These are phyloP conservation scores for Xylariaceae sp. DNA, from an alignment of 2,329 filamentous ascomycete genomes.

Conservation along the genomic window DNA sequence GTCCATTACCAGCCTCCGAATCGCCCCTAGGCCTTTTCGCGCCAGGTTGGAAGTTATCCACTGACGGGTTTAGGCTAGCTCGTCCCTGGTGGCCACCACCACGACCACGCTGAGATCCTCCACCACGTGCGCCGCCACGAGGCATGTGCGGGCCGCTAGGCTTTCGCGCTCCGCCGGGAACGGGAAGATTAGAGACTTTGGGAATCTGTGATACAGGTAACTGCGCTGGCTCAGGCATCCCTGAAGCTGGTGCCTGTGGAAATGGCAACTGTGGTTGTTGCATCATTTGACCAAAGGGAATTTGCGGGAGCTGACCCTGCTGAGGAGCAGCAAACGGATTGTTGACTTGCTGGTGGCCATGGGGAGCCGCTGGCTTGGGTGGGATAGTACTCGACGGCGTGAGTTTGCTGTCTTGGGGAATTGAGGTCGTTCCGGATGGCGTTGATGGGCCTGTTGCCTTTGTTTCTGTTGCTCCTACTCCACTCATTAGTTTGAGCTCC, in stretches of 20 bases:
- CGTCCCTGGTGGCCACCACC: conserved; percentile 32
- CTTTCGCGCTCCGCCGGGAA: conserved; percentile 34
- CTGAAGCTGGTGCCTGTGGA: conserved; percentile 13
- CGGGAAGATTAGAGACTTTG: conserved; percentile 33
- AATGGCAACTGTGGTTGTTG: conserved; percentile 8
- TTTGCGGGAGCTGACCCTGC: conserved; percentile 16
- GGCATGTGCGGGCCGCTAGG: conserved; percentile 26
- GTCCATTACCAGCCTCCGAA: conserved; percentile 34
- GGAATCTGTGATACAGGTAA: conserved; percentile 30
- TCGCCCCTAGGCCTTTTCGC: conserved; percentile 52
- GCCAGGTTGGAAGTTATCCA: conserved; percentile 49
- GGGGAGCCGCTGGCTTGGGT: conserved; percentile 13
- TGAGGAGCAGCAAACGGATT: conserved; percentile 22
- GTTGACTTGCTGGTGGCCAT: conserved; percentile 6
- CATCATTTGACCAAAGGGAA: conserved; percentile 22
- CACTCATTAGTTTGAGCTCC: conserved; percentile 3
- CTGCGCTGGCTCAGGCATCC: conserved; percentile 19
- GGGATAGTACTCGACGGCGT: conserved; percentile 6
- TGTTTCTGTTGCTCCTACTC: neutral
- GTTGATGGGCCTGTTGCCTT: conserved; percentile 2
- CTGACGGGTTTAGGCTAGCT: conserved; percentile 43
- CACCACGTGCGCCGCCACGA: conserved; percentile 30
- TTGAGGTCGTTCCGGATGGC: conserved; percentile 4
- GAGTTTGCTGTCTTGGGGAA: conserved; percentile 5
- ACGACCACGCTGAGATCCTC: conserved; percentile 36